phyloP scores from a whole-genome alignment of 805 yeast species.

The Schwanniomyces polymorphus region DNA sequence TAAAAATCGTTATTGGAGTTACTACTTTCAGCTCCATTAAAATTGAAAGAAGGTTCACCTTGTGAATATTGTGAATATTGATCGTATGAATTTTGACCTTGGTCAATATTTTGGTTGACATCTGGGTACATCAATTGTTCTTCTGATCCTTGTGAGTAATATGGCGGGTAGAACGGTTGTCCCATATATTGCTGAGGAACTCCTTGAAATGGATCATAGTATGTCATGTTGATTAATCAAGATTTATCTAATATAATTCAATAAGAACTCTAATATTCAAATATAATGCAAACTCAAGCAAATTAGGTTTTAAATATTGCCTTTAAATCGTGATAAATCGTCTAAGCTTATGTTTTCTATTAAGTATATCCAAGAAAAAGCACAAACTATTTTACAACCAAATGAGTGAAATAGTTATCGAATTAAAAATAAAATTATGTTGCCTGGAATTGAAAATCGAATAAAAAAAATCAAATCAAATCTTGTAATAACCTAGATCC shows the following conservation, averaged over 20 bases:
- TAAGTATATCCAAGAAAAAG: background rate
- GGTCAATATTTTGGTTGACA: slow-evolving; percentile 11
- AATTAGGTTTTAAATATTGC: background rate
- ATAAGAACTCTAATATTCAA: background rate
- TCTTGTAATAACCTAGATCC: background rate
- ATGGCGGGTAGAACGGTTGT: slow-evolving; percentile 37
- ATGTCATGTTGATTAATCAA: slow-evolving; percentile 27
- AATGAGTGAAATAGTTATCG: slow-evolving; percentile 3
- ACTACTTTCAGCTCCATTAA: slow-evolving; percentile 11
- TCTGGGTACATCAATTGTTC: slow-evolving; percentile 12
- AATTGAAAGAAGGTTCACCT: slow-evolving; percentile 11
- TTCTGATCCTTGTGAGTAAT: slow-evolving; percentile 16
- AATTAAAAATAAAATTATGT: slow-evolving; percentile 2
- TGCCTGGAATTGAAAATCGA: slow-evolving; percentile 1
- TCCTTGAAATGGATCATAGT: slow-evolving; percentile 42
- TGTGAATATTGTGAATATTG: slow-evolving; percentile 17
- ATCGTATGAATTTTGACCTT: slow-evolving; percentile 15
- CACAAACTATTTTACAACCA: slow-evolving; percentile 1
- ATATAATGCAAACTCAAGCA: background rate
- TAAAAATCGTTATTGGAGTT: slow-evolving; percentile 18
- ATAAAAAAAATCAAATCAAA: slow-evolving; percentile 1
- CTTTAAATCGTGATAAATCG: background rate
- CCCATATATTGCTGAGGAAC: slow-evolving; percentile 36
- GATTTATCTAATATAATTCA: background rate
- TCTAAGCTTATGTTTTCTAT: background rate